phyloP scores from a whole-genome alignment of 148 eudicot genomes.

The Arctostaphylos glauca region DNA sequence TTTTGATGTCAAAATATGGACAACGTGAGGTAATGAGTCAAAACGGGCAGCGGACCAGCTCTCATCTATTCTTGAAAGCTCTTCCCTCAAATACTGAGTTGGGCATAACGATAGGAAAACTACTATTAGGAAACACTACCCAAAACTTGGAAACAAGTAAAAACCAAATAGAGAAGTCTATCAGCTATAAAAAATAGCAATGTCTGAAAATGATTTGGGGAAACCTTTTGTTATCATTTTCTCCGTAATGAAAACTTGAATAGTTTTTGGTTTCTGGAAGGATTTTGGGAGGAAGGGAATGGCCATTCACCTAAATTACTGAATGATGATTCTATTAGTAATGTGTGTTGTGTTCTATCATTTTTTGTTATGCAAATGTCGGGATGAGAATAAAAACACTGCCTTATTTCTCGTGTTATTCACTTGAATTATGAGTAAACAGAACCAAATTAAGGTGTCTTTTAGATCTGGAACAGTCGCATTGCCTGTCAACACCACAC shows the following conservation, averaged over 20 bases:
- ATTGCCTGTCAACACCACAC: neutral
- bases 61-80: constrained; percentile 69
- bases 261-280: neutral
- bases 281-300: neutral
- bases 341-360: neutral
- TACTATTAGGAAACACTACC: constrained; percentile 2
- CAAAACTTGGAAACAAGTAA: neutral
- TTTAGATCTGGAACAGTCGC: neutral
- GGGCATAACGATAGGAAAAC: neutral
- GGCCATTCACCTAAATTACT: neutral
- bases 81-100: constrained; percentile 78
- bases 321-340: neutral
- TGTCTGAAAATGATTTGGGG: neutral
- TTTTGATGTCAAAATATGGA: constrained; percentile 88
- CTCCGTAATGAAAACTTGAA: neutral
- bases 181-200: neutral
- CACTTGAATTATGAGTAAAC: neutral
- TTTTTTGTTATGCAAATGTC: neutral
- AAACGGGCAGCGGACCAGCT: constrained; percentile 92
- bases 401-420: neutral
- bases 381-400: neutral
- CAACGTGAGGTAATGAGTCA: constrained; percentile 96
- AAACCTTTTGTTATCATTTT: neutral
- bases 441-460: neutral
- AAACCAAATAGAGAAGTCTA: neutral